Evolutionary conservation across 2,329 filamentous ascomycete species (phyloP), one percentile per base, ranked within the genome.

Genomic region (Fusarium scirpi): DNA sequence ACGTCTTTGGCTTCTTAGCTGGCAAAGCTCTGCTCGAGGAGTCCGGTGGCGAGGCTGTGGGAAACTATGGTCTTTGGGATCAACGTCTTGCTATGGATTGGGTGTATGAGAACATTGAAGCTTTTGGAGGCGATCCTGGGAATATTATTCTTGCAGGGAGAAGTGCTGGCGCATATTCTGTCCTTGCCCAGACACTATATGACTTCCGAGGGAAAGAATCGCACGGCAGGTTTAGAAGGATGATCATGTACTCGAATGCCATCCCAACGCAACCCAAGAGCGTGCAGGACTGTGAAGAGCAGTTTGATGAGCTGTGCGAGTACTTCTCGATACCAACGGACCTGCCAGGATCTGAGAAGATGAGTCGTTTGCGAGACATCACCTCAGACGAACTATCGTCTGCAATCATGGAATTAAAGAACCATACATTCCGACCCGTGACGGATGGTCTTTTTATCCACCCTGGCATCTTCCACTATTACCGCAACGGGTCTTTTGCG

Each of bases 181-280:
- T 63, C 1, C 61, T 64, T 10, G 29, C 43, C 0, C 61, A 57
- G 10, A 27, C 61, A 0, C 48, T 64, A 1, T 48, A 64, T 11
- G 58, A 63, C 5, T 64, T 64, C 2, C 34, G 61, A 6, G 58
- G 61, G 0, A 48, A 25, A 9, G 48, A 38, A 3, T 63, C 43
- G 0, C 15, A 27, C 1, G 6, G 48, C 4, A 34, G 2, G 1
- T 64, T 64, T 7, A 44, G 24, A 8, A 45, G 49, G 10, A 63
- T 63, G 43, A 63, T 64, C 12, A 64, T 64, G 58, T 64, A 64
- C 48, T 64, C 61, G 1, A 64, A 64, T 48, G 61, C 58, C 5
- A 64, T 64, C 1, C 48, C 61, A 3, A 64, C 61, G 2, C 61
- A 64, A 0, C 61, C 61, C 4, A 64, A 64, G 34, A 63, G 43